Evolutionary conservation across 2,329 filamentous ascomycete species (phyloP).

Genomic region (Chaetomiaceae sp.): DNA sequence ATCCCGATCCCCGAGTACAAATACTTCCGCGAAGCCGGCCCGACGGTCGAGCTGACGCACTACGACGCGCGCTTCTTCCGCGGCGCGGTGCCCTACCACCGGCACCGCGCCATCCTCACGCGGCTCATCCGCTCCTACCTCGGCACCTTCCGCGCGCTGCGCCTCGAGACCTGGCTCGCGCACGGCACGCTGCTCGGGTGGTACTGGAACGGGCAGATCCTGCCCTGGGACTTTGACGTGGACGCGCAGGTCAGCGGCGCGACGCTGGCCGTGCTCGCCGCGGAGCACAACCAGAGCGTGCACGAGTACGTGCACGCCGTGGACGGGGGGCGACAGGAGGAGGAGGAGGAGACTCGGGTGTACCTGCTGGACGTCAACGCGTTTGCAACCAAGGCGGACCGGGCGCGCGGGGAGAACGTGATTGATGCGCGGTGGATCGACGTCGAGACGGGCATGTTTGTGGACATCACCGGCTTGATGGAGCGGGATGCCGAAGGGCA

Average conservation of each 20-base stretch:
- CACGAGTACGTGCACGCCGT: conserved; percentile 54
- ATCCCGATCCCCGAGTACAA: conserved; percentile 41
- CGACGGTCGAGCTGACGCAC: conserved; percentile 50
- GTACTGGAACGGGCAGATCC: conserved; percentile 79
- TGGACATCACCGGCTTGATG: conserved; percentile 75
- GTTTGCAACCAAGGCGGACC: conserved; percentile 55
- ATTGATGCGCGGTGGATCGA: conserved; percentile 86
- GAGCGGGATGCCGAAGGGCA: conserved; percentile 56
- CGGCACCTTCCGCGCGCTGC: conserved; percentile 56
- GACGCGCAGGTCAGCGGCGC: conserved; percentile 71
- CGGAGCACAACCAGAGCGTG: conserved; percentile 64
- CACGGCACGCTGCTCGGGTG: conserved; percentile 80
- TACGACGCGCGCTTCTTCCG: background rate
- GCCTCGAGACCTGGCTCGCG: conserved; percentile 79
- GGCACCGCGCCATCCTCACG: conserved; percentile 56
- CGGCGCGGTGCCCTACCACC: background rate
- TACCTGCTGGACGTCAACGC: conserved; percentile 79
- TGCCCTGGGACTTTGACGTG: conserved; percentile 82
- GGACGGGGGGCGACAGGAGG: conserved; percentile 34
- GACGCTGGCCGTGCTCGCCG: conserved; percentile 62
- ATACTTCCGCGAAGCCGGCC: conserved; percentile 64
- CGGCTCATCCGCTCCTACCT: conserved; percentile 74
- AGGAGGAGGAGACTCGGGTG: background rate
- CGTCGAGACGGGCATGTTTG: conserved; percentile 67
- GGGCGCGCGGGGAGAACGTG: conserved; percentile 68